Evolutionary conservation across 768 basidiomycete species (phyloP), one percentile per base, ranked within the genome.

Genomic region (Tricholoma hemisulphureum): DNA sequence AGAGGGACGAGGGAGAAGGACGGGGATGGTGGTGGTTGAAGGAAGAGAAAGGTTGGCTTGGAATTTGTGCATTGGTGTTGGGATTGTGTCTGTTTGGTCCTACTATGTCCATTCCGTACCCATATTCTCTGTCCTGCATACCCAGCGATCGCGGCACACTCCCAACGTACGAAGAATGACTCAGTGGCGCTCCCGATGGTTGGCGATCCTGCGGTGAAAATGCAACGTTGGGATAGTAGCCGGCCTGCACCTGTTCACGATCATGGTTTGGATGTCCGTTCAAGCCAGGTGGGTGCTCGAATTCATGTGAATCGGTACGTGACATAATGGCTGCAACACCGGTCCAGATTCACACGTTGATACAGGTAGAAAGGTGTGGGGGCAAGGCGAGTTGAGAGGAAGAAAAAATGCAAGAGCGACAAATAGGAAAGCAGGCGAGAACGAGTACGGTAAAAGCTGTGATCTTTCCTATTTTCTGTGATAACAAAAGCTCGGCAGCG

Each of bases 61-160:
- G 69, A 65, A 54, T 66, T 55, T 48, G 65, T 67, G 61, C 29
- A 39, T 32, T 55, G 18, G 58, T 53, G 55, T 55, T 69, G 48
- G 72, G 66, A 64, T 76, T 78, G 77, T 74, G 71, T 73, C 76
- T 79, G 70, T 79, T 79, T 80, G 77, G 73, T 71, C 69, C 73
- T 28, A n/a, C n/a, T n/a, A 59, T 56, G 26, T 67, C 66, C 53
- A 62, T 55, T 55, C 61, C 64, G 57, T 67, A 66, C 16, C 64
- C 58, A 56, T 68, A 68, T 24, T 76, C 77, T 57, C 65, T 61
- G 57, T 72, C 75, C 46, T 68, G 65, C 58, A 62, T 24, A 54
- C 58, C 65, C 43, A 66, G 41, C 56, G 72, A 68, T 63, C 72
- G 71, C 35, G 71, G 62, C 53, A 63, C 41, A 52, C 63, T 24